These are phyloP conservation scores for Lepidopterella palustris DNA, from an alignment of 495 filamentous ascomycete species.

Conservation along the genomic window DNA sequence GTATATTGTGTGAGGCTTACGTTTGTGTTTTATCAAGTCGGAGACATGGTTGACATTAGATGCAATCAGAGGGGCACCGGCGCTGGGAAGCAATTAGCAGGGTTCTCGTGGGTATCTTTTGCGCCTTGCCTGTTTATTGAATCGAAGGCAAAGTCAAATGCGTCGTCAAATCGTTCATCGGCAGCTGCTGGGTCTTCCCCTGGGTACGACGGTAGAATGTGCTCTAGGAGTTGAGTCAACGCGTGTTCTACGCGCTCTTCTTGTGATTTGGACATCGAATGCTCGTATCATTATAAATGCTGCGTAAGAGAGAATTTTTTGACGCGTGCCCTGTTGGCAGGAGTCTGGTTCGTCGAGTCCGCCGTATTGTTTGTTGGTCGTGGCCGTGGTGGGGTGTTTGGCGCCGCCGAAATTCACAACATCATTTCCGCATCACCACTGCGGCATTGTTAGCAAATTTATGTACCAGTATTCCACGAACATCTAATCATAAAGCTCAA, in stretches of 20 bases:
- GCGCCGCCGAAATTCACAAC: neutral
- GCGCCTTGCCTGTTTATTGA: conserved; percentile 11
- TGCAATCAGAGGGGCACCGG: conserved; percentile 34
- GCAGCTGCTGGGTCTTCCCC: conserved; percentile 35
- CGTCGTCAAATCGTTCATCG: conserved; percentile 37
- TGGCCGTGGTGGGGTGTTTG: neutral
- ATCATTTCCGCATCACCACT: neutral
- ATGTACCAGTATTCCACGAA: neutral
- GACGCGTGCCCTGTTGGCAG: conserved; percentile 1
- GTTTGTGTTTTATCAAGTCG: conserved; percentile 81
- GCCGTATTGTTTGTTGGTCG: neutral
- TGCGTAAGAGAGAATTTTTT: neutral
- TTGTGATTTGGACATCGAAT: conserved; percentile 29
- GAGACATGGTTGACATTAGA: conserved; percentile 81
- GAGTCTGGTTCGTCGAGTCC: neutral
- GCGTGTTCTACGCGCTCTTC: conserved; percentile 40
- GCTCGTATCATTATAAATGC: neutral
- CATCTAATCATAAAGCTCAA: neutral
- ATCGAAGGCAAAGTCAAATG: conserved; percentile 34
- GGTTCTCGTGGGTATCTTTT: neutral
- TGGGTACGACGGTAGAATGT: conserved; percentile 31
- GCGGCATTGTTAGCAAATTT: neutral
- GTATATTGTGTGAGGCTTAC: conserved; percentile 27
- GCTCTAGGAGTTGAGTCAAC: conserved; percentile 38
- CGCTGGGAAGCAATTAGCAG: conserved; percentile 2